phyloP scores from a whole-genome alignment of 306 rosid genomes.

The Malus sieversii region DNA sequence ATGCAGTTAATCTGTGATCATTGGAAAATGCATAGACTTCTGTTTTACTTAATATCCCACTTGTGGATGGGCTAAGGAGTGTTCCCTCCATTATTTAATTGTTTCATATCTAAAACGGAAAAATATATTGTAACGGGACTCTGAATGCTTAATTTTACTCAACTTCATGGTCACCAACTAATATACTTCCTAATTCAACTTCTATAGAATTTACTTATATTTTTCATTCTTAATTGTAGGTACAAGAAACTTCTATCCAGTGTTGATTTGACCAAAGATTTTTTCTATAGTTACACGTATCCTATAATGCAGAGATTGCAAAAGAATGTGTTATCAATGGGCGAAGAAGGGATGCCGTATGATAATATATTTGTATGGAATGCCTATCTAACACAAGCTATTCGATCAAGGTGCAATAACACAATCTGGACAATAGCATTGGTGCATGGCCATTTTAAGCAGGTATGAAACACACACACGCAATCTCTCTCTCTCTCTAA shows the following conservation, averaged over 20 bases:
- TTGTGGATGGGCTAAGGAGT: background rate
- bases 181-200: background rate
- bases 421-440: conserved; percentile 90
- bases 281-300: conserved; percentile 90
- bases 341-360: conserved; percentile 61
- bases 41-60: background rate
- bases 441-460: conserved; percentile 95
- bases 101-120: background rate
- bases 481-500: background rate
- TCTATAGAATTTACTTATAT: background rate
- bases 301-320: conserved; percentile 97
- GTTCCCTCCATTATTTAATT: background rate
- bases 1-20: background rate
- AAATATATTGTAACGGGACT: background rate
- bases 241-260: conserved; percentile 85
- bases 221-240: conserved; percentile 33
- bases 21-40: background rate
- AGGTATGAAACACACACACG: conserved; percentile 37
- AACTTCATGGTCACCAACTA: background rate
- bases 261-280: conserved; percentile 91
- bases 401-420: conserved; percentile 84
- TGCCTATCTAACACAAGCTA: conserved; percentile 74
- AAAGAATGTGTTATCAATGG: conserved; percentile 49
- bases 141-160: background rate
- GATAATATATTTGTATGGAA: conserved; percentile 96